Evolutionary conservation across 2,329 filamentous ascomycete genomes (phyloP), one percentile per base, ranked within the genome.

Genomic region (Verruconis gallopava): DNA sequence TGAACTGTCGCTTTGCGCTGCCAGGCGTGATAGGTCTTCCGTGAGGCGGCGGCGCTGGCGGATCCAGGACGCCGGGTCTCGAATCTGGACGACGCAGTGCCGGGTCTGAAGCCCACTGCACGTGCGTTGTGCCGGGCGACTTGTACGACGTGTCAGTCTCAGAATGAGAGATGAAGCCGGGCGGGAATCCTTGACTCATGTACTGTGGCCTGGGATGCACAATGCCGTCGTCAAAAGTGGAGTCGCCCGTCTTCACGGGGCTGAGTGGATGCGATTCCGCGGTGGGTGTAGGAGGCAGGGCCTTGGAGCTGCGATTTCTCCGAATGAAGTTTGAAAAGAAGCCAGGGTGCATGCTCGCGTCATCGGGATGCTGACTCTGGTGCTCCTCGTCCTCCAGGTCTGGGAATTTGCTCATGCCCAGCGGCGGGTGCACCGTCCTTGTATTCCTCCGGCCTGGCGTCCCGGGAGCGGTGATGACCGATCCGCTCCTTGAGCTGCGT

Each of bases 351-450:
- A 67, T 52, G n/a, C n/a, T n/a, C n/a, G n/a, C n/a, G n/a, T n/a
- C n/a, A n/a, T n/a, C n/a, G n/a, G n/a, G n/a, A n/a, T n/a, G n/a
- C 19, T 52, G 48, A n/a, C 32, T 35, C 13, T 61, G 58, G 22
- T 50, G 53, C 25, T 58, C 56, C 34, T 18, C 53, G 21, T 57
- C 53, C 17, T 79, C 72, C 6, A 79, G 73, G 14, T 72, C 71
- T 0, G 86, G 85, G 55, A 94, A 84, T 25, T 75, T 77, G 0
- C 85, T 83, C 84, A 94, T 93, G 37, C 89, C 89, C 5, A 94
- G 64, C 0, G 86, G 86, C 2, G 82, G 84, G 54, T 91, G 83
- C 0, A 69, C 50, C 1, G 68, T 71, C 50, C 68, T 73, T 30
- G 25, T 30, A n/a, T n/a, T n/a, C 51, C 60, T 53, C 15, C 63